Evolutionary conservation across 192 early-diverging fungal species (phyloP).

Genomic region (Linnemannia schmuckeri): DNA sequence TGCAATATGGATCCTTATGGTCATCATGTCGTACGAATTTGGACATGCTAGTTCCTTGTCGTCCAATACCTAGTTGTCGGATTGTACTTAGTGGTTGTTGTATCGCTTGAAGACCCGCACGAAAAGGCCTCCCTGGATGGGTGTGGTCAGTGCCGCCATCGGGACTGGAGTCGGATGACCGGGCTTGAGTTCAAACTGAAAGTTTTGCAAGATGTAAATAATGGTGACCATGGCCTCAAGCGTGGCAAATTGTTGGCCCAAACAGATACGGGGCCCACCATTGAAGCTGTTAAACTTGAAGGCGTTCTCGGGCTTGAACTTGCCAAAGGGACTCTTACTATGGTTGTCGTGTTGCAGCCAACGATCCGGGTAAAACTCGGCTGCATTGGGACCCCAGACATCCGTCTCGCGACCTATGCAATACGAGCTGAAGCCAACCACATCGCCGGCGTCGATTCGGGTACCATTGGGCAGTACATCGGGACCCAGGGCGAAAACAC

Average conservation of each 20-base stretch:
- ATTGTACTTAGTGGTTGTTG: too few relatives aligned
- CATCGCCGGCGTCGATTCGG: slow-evolving; percentile 61
- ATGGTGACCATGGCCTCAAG: slow-evolving; percentile 45
- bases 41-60: too few relatives aligned
- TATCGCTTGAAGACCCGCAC: too few relatives aligned
- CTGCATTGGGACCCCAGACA: slow-evolving; percentile 65
- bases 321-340: slow-evolving; percentile 25
- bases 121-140: too few relatives aligned
- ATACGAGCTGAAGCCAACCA: slow-evolving; percentile 61
- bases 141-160: too few relatives aligned
- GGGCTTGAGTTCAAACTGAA: slow-evolving; percentile 44
- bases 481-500: slow-evolving; percentile 65
- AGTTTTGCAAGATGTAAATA: slow-evolving; percentile 36
- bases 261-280: slow-evolving; percentile 63
- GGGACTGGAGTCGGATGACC: slow-evolving; percentile 16
- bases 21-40: too few relatives aligned
- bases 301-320: slow-evolving; percentile 36
- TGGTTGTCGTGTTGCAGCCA: slow-evolving; percentile 46
- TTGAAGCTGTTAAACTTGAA: slow-evolving; percentile 70
- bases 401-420: slow-evolving; percentile 62
- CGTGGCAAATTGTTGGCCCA: slow-evolving; percentile 52
- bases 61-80: too few relatives aligned
- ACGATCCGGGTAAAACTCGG: slow-evolving; percentile 66
- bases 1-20: too few relatives aligned
- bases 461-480: slow-evolving; percentile 75